These are phyloP conservation scores for Xylariaceae sp. DNA, from an alignment of 2,329 filamentous ascomycete genomes.

Conservation along the genomic window DNA sequence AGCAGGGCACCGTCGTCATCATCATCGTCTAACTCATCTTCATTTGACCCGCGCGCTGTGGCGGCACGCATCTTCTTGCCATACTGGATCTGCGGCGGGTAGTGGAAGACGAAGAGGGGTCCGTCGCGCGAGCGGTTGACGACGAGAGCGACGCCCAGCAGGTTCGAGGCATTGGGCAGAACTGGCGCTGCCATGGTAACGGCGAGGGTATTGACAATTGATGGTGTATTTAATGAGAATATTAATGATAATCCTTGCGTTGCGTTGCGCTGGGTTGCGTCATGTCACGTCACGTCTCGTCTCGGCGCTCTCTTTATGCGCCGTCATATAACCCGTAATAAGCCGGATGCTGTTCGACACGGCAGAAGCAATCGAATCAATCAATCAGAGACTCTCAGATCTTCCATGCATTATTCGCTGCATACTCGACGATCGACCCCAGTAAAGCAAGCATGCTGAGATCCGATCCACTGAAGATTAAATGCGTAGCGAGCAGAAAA, in stretches of 20 bases:
- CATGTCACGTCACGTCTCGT: not conserved
- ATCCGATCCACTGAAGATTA: not conserved
- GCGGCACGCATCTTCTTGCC: slow-evolving; percentile 33
- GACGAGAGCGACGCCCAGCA: slow-evolving; percentile 67
- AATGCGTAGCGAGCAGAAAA: not conserved
- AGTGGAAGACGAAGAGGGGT: slow-evolving; percentile 80
- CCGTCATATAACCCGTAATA: no score
- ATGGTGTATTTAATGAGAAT: not conserved
- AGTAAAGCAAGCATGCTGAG: not conserved
- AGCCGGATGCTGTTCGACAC: not conserved
- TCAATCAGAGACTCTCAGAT: not conserved
- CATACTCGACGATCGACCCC: not conserved
- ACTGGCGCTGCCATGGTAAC: slow-evolving; percentile 44
- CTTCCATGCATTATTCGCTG: not conserved
- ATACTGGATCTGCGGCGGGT: slow-evolving; percentile 57
- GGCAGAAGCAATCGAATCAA: not conserved
- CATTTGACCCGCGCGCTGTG: slow-evolving; percentile 27
- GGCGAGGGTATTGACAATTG: no score
- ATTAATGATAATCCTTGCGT: not conserved
- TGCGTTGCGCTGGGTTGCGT: not conserved
- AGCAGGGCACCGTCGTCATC: slow-evolving; percentile 47
- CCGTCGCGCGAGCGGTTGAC: slow-evolving; percentile 71
- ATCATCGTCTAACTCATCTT: slow-evolving; percentile 30
- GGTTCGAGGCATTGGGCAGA: slow-evolving; percentile 49
- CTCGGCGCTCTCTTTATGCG: not conserved